Percentiles rank a stretch among this genome's conserved stretches.
Evolutionary conservation across 129 eudicot species (phyloP).

Genomic region (Saposhnikovia divaricata): DNA sequence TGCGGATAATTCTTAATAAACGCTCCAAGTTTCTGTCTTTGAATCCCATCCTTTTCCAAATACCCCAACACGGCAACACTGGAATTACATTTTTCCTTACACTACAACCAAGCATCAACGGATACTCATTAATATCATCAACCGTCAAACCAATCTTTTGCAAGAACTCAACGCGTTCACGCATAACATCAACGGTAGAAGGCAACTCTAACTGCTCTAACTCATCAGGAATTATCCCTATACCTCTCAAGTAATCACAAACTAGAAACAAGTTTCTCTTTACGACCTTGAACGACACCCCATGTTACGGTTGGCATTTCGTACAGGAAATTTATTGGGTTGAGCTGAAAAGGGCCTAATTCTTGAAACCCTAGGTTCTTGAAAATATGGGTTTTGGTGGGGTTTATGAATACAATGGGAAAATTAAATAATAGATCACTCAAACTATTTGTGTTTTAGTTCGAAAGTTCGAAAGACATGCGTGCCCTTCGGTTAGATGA

Average conservation of each 20-base stretch:
- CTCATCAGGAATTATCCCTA: constrained; percentile 62
- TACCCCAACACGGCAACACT: constrained; percentile 64
- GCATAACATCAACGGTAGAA: constrained; percentile 62
- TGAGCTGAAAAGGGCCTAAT: constrained; percentile 38
- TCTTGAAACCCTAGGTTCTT: constrained; percentile 22
- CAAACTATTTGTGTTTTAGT: too few relatives aligned
- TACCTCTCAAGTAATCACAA: constrained; percentile 47
- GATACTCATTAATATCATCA: constrained; percentile 66
- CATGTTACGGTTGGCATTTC: constrained; percentile 79
- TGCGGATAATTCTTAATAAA: constrained; percentile 62
- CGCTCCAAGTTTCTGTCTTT: constrained; percentile 43
- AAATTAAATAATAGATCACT: too few relatives aligned
- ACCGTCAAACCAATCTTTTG: constrained; percentile 55
- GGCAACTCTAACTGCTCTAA: constrained; percentile 53
- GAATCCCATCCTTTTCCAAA: constrained; percentile 60
- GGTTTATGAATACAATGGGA: constrained; percentile 22
- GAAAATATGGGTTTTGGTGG: constrained; percentile 19
- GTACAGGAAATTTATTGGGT: constrained; percentile 53
- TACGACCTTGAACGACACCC: constrained; percentile 72
- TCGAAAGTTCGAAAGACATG: too few relatives aligned
- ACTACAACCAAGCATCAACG: constrained; percentile 70
- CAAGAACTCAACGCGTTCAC: constrained; percentile 62
- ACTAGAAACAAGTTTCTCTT: constrained; percentile 56
- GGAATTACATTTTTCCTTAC: constrained; percentile 58
- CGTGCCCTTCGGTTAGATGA: too few relatives aligned